These are phyloP conservation scores for Diutina mesorugosa DNA, from an alignment of 1,139 yeast genomes.

Conservation along the genomic window DNA sequence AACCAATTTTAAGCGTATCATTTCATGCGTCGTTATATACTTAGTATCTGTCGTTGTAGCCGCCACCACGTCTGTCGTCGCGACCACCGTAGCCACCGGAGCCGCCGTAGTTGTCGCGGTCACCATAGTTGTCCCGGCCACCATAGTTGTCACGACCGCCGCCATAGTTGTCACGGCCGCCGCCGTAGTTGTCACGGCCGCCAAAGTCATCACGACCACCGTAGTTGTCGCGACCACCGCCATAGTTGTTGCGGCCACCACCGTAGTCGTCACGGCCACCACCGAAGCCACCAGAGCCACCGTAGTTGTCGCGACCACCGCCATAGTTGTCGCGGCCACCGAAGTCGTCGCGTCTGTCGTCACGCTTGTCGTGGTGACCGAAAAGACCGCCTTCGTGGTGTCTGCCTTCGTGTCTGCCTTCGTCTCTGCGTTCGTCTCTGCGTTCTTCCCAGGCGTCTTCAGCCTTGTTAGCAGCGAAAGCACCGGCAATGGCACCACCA, in stretches of 20 bases:
- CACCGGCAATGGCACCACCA: constrained; percentile 52
- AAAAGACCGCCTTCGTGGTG: not conserved
- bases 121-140: not conserved
- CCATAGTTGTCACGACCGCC: not conserved
- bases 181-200: not conserved
- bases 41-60: not conserved
- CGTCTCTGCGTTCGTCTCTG: not conserved
- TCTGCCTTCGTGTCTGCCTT: not conserved
- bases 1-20: not conserved
- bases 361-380: not conserved
- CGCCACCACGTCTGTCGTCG: not conserved
- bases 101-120: not conserved
- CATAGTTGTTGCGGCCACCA: not conserved
- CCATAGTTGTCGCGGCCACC: not conserved
- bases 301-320: not conserved
- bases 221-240: not conserved
- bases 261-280: not conserved
- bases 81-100: not conserved
- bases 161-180: not conserved
- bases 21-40: not conserved
- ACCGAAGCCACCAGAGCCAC: not conserved
- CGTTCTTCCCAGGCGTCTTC: constrained; percentile 18
- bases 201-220: not conserved
- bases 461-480: constrained; percentile 41
- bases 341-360: not conserved